Evolutionary conservation across 2,329 filamentous ascomycete genomes (phyloP), one percentile per base, ranked within the genome.

Genomic region (Dothidotthia symphoricarpi): DNA sequence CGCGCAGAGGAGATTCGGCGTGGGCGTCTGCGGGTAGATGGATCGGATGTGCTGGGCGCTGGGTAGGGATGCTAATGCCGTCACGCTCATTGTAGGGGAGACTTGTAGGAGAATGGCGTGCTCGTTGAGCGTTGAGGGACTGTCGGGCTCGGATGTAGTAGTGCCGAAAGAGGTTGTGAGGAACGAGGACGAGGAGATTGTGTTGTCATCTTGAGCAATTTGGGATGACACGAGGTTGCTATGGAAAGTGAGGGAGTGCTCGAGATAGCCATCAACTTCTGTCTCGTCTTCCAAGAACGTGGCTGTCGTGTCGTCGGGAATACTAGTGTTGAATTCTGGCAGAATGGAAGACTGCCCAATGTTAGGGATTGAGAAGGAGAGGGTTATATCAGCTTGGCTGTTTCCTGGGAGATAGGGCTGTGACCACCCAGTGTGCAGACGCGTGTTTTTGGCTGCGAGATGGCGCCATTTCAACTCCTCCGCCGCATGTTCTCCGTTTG

Each of bases 1-100:
- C 3, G 84, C 87, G 9, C 82, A 86, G n/a, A 96, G 77, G 5
- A 95, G 64, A 61, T 89, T 88, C 16, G 90, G 78, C 0, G 88
- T 89, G 60, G 90, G 80, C 0, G 88, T 95, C 59, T 89, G 85
- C 0, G 89, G 90, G 19, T 76, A 72, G 31, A 94, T 84, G 0
- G 77, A 77, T 8, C 74, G 61, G 5, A 95, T 73, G 53, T 85
- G 79, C 2, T 63, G 59, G 0, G 86, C 83, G 14, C 74, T 75
- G 0, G 90, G 90, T 8, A 96, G 72, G 43, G 83, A 78, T 35
- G 77, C 75, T 11, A 96, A 71, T 54, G 88, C 74, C 19, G 72
- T 82, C 27, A 89, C 65, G 24, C 71, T 69, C 16, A 63, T 37
- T 15, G 43, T 50, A 9, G 47, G 22, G 13, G 57, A 47, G 6